Evolutionary conservation across 1,139 yeast genomes (phyloP).

Genomic region (Saccharomyces hybrid): DNA sequence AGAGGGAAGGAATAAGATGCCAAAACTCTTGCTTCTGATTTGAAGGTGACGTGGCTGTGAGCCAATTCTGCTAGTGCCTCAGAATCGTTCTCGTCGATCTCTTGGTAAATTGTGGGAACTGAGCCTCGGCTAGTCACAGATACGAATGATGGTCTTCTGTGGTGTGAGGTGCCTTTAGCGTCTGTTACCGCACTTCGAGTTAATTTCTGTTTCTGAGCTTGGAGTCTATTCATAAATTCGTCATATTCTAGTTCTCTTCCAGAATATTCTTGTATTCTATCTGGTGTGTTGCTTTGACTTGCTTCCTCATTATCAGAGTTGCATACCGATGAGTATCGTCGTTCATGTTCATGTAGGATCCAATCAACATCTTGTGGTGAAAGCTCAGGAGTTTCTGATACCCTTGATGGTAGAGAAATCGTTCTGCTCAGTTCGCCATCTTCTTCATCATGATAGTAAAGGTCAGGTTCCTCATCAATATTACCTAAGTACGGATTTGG

Average conservation of each 20-base stretch:
- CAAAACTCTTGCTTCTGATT: constrained; percentile 42
- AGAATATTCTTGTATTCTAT: background rate
- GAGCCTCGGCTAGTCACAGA: constrained; percentile 30
- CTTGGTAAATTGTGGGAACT: constrained; percentile 28
- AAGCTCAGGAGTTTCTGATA: constrained; percentile 41
- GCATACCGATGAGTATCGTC: constrained; percentile 41
- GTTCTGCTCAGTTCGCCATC: constrained; percentile 39
- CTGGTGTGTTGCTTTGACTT: background rate
- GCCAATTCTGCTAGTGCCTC: constrained; percentile 40
- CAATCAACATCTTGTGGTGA: constrained; percentile 48
- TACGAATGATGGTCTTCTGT: constrained; percentile 23
- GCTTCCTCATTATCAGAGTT: constrained; percentile 22
- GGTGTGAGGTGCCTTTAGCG: constrained; percentile 11
- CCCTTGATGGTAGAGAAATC: constrained; percentile 55
- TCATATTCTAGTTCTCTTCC: constrained; percentile 30
- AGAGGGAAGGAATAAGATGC: constrained; percentile 55
- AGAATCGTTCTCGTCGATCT: constrained; percentile 24
- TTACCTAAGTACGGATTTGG: constrained; percentile 31
- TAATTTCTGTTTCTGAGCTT: constrained; percentile 26
- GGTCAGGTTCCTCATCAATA: constrained; percentile 36
- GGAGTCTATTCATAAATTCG: constrained; percentile 35
- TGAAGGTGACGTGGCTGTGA: constrained; percentile 39
- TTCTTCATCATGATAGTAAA: constrained; percentile 35
- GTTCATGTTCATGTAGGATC: constrained; percentile 61
- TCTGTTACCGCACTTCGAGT: constrained; percentile 9